A percentile compares a stretch with the other conserved stretches of the same genome.
phyloP scores from a whole-genome alignment of 176 grass and related monocot species.

The Paspalum notatum region DNA sequence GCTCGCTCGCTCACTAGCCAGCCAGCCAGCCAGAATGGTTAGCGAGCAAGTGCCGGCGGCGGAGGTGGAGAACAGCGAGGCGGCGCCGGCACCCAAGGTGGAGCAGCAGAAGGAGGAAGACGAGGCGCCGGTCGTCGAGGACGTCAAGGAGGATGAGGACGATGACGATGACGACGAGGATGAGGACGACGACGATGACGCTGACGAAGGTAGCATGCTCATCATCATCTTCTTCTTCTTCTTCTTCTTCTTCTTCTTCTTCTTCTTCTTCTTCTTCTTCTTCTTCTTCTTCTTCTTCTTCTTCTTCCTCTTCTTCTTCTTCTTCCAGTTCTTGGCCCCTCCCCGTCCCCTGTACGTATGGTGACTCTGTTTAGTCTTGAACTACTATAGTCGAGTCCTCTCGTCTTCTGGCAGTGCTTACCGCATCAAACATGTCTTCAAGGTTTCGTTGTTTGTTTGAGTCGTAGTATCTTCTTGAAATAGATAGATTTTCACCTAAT shows the following conservation, averaged over 20 bases:
- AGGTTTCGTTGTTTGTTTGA: too few species aligned
- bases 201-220: slow-evolving; percentile 33
- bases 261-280: not conserved
- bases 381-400: too few species aligned
- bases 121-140: slow-evolving; percentile 70
- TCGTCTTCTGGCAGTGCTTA: too few species aligned
- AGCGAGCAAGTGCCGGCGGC: slow-evolving; percentile 45
- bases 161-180: slow-evolving; percentile 46
- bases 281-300: not conserved
- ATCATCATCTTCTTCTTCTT: not conserved
- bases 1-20: too few species aligned
- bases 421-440: too few species aligned
- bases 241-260: not conserved
- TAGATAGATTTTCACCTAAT: too few species aligned
- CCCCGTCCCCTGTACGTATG: too few species aligned
- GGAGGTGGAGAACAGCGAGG: slow-evolving; percentile 41
- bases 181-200: slow-evolving; percentile 42
- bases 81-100: slow-evolving; percentile 43
- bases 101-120: slow-evolving; percentile 35
- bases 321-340: not conserved
- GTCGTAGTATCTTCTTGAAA: too few species aligned
- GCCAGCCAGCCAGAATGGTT: slow-evolving; percentile 39
- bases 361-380: too few species aligned
- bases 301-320: not conserved
- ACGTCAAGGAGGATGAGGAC: slow-evolving; percentile 65